Conservation (phyloP, 73 alveolate species). For the Durusdinium trenchii region DNA sequence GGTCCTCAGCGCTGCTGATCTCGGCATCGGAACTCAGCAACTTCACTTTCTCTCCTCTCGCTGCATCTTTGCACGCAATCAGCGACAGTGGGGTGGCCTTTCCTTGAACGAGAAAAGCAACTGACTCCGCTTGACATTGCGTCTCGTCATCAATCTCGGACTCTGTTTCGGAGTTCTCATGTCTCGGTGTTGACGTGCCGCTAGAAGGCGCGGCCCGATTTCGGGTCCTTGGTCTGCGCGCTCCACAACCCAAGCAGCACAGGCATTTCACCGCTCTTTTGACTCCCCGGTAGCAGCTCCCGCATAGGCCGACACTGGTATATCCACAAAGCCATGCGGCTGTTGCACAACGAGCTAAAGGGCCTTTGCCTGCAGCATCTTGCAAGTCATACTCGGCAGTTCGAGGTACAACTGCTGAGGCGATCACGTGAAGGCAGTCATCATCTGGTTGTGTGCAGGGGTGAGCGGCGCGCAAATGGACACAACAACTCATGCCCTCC, state of each 20-base stretch:
- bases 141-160: background rate
- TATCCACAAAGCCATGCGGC: background rate
- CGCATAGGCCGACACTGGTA: background rate
- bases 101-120: background rate
- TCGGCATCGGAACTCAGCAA: too few relatives aligned
- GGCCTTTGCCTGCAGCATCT: background rate
- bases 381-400: background rate
- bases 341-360: background rate
- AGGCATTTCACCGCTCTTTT: background rate
- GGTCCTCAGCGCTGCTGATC: too few relatives aligned
- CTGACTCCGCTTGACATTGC: background rate
- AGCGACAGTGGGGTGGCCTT: too few relatives aligned
- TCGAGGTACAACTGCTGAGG: background rate
- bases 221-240: background rate
- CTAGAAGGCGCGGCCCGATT: background rate
- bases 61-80: too few relatives aligned
- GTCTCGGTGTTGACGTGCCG: background rate
- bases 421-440: background rate
- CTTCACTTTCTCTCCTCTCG: too few relatives aligned
- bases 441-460: background rate
- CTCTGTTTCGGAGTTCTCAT: background rate
- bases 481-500: background rate
- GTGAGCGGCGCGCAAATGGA: background rate
- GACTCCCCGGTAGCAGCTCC: background rate
- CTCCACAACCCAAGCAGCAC: background rate